A percentile compares a stretch with the other conserved stretches of the same genome.
Evolutionary conservation across 2,329 filamentous ascomycete species (phyloP).

Genomic region (Monilinia fructicola): DNA sequence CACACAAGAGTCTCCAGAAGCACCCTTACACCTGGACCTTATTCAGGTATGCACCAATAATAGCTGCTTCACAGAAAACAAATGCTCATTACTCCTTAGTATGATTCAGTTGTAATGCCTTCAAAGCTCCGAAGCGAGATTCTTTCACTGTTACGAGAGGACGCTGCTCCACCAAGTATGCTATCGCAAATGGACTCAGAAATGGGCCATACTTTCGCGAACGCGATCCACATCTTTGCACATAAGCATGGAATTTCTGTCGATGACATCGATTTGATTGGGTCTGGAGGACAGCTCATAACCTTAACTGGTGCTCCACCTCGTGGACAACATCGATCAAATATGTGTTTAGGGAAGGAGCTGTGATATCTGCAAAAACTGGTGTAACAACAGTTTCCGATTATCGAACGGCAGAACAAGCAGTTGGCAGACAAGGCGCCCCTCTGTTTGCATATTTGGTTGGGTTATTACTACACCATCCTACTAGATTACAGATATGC

Average conservation of each 20-base stretch:
- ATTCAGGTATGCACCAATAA: conserved; percentile 33
- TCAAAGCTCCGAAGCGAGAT: conserved; percentile 40
- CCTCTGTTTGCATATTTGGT: conserved; percentile 40
- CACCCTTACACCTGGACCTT: conserved; percentile 36
- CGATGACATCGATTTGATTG: conserved; percentile 40
- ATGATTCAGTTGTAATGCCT: conserved; percentile 41
- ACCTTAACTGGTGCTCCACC: conserved; percentile 37
- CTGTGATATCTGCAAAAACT: conserved; percentile 41
- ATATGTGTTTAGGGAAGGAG: conserved; percentile 41
- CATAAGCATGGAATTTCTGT: conserved; percentile 38
- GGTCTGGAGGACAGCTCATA: conserved; percentile 39
- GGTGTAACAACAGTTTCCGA: conserved; percentile 41
- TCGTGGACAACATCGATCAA: conserved; percentile 39
- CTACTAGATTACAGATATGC: conserved; percentile 39
- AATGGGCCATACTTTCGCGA: conserved; percentile 40
- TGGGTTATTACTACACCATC: conserved; percentile 39
- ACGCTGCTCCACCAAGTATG: conserved; percentile 40
- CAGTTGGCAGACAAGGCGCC: conserved; percentile 40
- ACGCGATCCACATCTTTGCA: conserved; percentile 40
- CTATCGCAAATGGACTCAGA: conserved; percentile 41
- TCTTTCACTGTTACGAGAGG: conserved; percentile 40
- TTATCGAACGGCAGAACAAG: conserved; percentile 41
- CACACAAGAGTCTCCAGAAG: conserved; percentile 40
- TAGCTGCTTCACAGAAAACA: not conserved
- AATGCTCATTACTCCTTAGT: conserved; percentile 30